Evolutionary conservation across 2,329 filamentous ascomycete genomes (phyloP), one percentile per base, ranked within the genome.

Genomic region (Fusarium sp.): DNA sequence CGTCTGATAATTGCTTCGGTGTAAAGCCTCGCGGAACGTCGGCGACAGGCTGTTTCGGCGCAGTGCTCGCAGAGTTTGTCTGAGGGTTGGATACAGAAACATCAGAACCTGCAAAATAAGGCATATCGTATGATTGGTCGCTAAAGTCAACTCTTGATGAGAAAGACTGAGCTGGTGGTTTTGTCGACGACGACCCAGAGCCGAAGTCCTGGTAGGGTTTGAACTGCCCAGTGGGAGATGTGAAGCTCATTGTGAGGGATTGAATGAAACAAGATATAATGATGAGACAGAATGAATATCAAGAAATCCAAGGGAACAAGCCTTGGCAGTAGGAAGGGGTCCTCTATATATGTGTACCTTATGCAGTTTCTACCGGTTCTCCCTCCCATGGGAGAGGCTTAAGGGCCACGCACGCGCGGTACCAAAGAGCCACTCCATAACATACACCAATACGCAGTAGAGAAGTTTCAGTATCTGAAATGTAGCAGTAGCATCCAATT

Each of bases 131-230:
- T 19, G 66, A 56, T 6, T 35, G 53, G 19, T 53, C 53, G 9
- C 60, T 56, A 15, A 60, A 70, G 16, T 70, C 53, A 10, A 52
- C 33, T 5, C 60, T 66, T 16, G 60, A 47, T 15, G 42, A 69
- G 6, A 53, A 46, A 21, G 53, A n/a, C 6, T 70, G 38, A 6
- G 28, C 37, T 1, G 53, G 9, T 4, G 28, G n/a, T 18, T 32
- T 42, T 5, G 28, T 46, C 8, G 35, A 37, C 11, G 52, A 23
- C 8, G 59, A 2, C 13, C 12, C 38, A 13, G 67, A 52, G 37
- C 40, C 25, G 21, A 53, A 54, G 2, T 46, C 44, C 37, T 64
- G 59, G 30, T 54, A 69, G n/a, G 58, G 16, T 30, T 63, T 56
- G 23, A 49, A 50, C 16, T 61, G 42, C 23, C 37, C 33, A 8